Base-by-base conservation (phyloP, 129 eudicot genomes). In the Logfia minima region DNA sequence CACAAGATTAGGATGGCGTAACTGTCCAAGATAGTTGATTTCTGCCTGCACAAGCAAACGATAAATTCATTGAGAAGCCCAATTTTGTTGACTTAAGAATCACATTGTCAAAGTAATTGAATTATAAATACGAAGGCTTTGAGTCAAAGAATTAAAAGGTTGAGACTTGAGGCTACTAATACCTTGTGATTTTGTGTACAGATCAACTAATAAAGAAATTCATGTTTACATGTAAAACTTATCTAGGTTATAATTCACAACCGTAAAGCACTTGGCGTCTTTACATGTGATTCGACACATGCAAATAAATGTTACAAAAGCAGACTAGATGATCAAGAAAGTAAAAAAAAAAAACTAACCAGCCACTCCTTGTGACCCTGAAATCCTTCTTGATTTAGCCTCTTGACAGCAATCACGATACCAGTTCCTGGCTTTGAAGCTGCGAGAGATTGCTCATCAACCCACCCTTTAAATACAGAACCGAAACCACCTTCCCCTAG, bases 341-440 rank as follows among this genome's bases (percentile, higher is more conserved):
- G 81, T 53, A 29, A 74, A 19, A 66, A 31, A 77, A 58, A 45
- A 21, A 66, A 59, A 82, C 90, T 74, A 77, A 89, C 97, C 97
- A 91, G 61, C 97, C 97, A 91, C 80, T 91, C 97, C 68, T 80
- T 88, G 85, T 91, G 97, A 4, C 97, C 97, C 70, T 92, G 97
- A 63, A 89, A 85, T 23, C 97, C 97, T 59, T 92, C 97, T 82
- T 89, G 90, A 71, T 87, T 92, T 43, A 92, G 82, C 85, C 88
- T 89, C 71, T 92, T 92, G 24, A 92, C 95, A 73, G 97, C 97
- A 34, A 92, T 83, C 66, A 85, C 88, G 37, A 89, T 80, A 41
- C 97, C 90, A 19, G 68, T 53, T 64, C 96, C 92, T 2, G 97
- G 90, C 80, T 71, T 89, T 39, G 95, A 84, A 43, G 97, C 86